Percentiles rank a stretch among this genome's conserved stretches.
Conservation (phyloP, 2,329 filamentous ascomycete species). For the Cladophialophora bantiana region DNA sequence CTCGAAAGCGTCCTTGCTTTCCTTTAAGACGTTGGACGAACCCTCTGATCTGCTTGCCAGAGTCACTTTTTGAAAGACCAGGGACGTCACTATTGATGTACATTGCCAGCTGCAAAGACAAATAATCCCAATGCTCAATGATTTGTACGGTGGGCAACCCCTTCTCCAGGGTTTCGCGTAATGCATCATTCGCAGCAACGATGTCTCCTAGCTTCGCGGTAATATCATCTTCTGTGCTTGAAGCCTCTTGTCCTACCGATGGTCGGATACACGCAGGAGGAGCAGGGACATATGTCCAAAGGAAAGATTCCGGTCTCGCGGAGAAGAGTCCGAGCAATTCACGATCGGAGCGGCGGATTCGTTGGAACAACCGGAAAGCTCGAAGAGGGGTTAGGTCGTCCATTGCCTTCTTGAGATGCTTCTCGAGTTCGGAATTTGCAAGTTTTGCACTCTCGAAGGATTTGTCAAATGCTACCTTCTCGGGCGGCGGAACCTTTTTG, state of each 20-base stretch:
- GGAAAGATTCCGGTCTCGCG: slow-evolving; percentile 92
- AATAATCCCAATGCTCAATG: slow-evolving; percentile 98
- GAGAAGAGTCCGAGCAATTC: slow-evolving; percentile 90
- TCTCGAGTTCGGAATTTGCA: slow-evolving; percentile 81
- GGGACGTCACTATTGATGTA: slow-evolving; percentile 98
- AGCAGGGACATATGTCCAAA: slow-evolving; percentile 95
- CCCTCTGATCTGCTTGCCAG: slow-evolving; percentile 87
- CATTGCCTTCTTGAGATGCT: slow-evolving; percentile 88
- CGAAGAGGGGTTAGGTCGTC: slow-evolving; percentile 92
- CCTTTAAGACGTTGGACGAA: slow-evolving; percentile 96
- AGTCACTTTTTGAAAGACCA: slow-evolving; percentile 84
- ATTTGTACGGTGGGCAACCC: slow-evolving; percentile 86
- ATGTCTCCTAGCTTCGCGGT: slow-evolving; percentile 98
- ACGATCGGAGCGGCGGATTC: slow-evolving; percentile 83
- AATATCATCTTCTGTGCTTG: slow-evolving; percentile 94
- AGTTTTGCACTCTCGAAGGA: slow-evolving; percentile 83
- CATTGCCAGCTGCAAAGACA: slow-evolving; percentile 94
- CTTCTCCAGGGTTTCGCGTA: slow-evolving; percentile 80
- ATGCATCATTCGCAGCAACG: slow-evolving; percentile 86
- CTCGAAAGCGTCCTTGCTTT: slow-evolving; percentile 95
- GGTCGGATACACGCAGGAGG: slow-evolving; percentile 94
- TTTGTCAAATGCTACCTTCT: slow-evolving; percentile 83
- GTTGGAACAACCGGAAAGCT: slow-evolving; percentile 89
- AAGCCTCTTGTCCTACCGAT: slow-evolving; percentile 89
- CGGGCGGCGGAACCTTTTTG: slow-evolving; percentile 80